Conservation (phyloP, 1,284 basidiomycete genomes). For the Fomitiporia mediterranea region DNA sequence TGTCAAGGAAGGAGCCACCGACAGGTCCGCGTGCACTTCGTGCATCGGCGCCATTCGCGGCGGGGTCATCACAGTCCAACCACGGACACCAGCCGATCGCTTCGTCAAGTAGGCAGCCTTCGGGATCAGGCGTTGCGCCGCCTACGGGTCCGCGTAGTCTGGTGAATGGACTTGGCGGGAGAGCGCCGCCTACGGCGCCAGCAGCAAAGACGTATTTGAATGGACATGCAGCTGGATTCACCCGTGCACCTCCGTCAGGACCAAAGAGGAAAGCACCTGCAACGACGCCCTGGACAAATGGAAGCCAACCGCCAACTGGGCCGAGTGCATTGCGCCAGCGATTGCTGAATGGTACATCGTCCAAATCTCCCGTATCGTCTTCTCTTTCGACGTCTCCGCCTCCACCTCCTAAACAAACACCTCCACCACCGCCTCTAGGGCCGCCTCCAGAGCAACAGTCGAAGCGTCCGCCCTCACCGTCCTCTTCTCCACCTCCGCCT, state of each 20-base stretch:
- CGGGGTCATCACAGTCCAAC: conserved; percentile 23
- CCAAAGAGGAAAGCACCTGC: conserved; percentile 11
- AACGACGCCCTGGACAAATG: neutral
- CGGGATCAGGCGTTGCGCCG: conserved; percentile 27
- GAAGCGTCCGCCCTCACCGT: conserved; percentile 1
- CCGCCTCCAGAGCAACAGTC: conserved; percentile 12
- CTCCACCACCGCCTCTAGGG: conserved; percentile 15
- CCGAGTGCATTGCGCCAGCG: conserved; percentile 14
- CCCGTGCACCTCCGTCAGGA: conserved; percentile 14
- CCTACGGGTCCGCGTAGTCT: conserved; percentile 33
- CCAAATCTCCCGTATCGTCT: conserved; percentile 23
- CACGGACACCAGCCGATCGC: neutral
- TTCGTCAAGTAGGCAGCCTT: conserved; percentile 26
- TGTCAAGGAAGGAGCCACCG: conserved; percentile 75
- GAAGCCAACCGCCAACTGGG: conserved; percentile 7
- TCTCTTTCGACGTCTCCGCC: conserved; percentile 29
- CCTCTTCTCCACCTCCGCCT: conserved; percentile 17
- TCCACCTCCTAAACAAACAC: conserved; percentile 26
- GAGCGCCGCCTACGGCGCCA: conserved; percentile 22
- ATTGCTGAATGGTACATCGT: neutral
- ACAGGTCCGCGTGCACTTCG: conserved; percentile 64
- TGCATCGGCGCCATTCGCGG: conserved; percentile 35
- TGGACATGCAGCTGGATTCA: neutral
- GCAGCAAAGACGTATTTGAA: conserved; percentile 18
- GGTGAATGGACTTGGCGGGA: conserved; percentile 25